Evolutionary conservation across 2,329 filamentous ascomycete species (phyloP).

Genomic region (Ploettnerulaceae sp.): DNA sequence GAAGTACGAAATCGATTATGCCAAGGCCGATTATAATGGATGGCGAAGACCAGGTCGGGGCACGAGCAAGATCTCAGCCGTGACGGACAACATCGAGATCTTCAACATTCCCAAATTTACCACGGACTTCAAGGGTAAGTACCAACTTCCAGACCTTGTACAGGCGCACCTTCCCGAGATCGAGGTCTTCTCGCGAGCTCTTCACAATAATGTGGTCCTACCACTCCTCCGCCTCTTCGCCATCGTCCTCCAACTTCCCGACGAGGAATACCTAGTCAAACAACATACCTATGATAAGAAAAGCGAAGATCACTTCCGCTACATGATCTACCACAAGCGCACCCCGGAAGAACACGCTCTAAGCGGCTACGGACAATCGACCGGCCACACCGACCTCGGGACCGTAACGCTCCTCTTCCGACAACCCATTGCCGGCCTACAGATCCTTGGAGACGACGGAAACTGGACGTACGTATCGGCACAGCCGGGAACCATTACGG

Average conservation of each 20-base stretch:
- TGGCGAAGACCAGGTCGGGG: slow-evolving; percentile 44
- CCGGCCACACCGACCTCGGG: slow-evolving; percentile 53
- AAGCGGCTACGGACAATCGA: slow-evolving; percentile 41
- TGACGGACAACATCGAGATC: slow-evolving; percentile 51
- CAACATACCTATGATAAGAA: slow-evolving; percentile 54
- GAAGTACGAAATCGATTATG: slow-evolving; percentile 48
- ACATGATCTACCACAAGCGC: slow-evolving; percentile 54
- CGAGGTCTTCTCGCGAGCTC: slow-evolving; percentile 43
- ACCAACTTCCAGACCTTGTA: slow-evolving; percentile 43
- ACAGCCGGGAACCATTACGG: slow-evolving; percentile 46
- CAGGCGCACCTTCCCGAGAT: slow-evolving; percentile 49
- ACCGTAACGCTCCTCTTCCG: slow-evolving; percentile 53
- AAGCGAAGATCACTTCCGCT: slow-evolving; percentile 57
- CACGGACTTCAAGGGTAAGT: slow-evolving; percentile 38
- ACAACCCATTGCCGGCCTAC: slow-evolving; percentile 52
- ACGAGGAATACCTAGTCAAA: slow-evolving; percentile 51
- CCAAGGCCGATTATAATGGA: slow-evolving; percentile 52
- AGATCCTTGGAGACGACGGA: slow-evolving; percentile 46
- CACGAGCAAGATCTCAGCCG: neutral
- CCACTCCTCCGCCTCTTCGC: slow-evolving; percentile 56
- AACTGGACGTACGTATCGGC: slow-evolving; percentile 48
- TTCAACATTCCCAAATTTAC: slow-evolving; percentile 58
- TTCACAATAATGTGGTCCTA: slow-evolving; percentile 51
- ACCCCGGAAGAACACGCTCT: slow-evolving; percentile 43
- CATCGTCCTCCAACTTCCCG: slow-evolving; percentile 53